Conservation (phyloP, 1,139 yeast species). For the Geotrichum carabidarum region DNA sequence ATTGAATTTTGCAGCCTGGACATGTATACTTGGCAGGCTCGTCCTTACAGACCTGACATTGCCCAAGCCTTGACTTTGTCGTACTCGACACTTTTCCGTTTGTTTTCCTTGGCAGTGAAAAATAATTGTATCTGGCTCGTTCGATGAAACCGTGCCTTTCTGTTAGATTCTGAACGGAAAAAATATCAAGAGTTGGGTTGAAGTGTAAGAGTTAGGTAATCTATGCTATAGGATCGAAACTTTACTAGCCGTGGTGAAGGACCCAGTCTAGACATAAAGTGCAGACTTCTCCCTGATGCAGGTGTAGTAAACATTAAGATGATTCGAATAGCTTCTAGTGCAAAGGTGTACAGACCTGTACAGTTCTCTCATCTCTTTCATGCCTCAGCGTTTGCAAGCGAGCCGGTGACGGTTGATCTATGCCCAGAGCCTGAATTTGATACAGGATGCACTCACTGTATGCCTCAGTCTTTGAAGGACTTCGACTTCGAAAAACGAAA, state of each 20-base stretch:
- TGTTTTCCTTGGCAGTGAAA: no score
- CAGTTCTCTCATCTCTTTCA: background rate
- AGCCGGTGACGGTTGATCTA: conserved; percentile 16
- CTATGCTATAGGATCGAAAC: no score
- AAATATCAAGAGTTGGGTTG: no score
- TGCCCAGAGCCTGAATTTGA: conserved; percentile 54
- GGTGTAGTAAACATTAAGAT: no score
- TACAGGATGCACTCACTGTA: conserved; percentile 61
- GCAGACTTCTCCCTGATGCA: no score
- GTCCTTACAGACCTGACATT: conserved; percentile 45
- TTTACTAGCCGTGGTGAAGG: no score
- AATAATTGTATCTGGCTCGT: no score
- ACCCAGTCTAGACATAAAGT: no score
- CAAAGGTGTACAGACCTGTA: background rate
- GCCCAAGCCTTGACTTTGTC: conserved; percentile 21
- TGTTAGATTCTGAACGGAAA: no score
- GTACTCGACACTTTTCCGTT: background rate
- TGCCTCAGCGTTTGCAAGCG: background rate
- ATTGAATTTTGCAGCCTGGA: conserved; percentile 48
- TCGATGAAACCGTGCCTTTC: no score
- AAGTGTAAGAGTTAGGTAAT: no score
- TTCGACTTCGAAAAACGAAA: conserved; percentile 15
- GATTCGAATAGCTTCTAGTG: no score
- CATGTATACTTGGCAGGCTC: conserved; percentile 52
- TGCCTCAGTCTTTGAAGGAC: conserved; percentile 36